phyloP scores from a whole-genome alignment of 75 land plant genomes.

The Sequoiadendron giganteum region DNA sequence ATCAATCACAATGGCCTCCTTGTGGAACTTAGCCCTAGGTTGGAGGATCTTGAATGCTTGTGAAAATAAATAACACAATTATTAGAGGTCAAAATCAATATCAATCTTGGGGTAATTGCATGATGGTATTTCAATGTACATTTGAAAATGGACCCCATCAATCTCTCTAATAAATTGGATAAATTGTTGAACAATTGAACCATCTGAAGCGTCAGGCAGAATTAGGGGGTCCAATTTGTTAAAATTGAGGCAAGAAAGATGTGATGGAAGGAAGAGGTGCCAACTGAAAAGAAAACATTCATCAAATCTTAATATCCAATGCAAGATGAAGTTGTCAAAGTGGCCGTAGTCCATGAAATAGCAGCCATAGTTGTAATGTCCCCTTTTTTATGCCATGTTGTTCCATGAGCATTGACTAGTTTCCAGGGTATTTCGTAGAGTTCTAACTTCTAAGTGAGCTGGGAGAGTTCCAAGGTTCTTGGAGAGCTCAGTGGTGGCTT shows the following conservation, averaged over 20 bases:
- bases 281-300: neutral
- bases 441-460: too few species aligned
- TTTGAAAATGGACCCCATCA: neutral
- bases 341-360: neutral
- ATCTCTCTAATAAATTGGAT: neutral
- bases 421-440: too few species aligned
- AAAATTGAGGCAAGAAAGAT: neutral
- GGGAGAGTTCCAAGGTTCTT: too few species aligned
- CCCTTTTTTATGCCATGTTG: too few species aligned
- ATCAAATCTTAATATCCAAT: neutral
- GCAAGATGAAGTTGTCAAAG: neutral
- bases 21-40: neutral
- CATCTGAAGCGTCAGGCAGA: neutral
- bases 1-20: too few species aligned
- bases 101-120: too few species aligned
- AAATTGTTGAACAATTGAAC: neutral
- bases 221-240: neutral
- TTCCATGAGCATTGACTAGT: too few species aligned
- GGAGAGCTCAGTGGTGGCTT: too few species aligned
- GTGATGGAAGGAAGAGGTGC: neutral
- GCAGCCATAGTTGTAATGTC: too few species aligned
- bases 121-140: neutral
- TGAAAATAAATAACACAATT: too few species aligned
- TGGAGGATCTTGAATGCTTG: neutral
- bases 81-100: neutral